A percentile compares a stretch with the other conserved stretches of the same genome.
phyloP scores from a whole-genome alignment of 768 basidiomycete species.

The Mrakia blollopis region DNA sequence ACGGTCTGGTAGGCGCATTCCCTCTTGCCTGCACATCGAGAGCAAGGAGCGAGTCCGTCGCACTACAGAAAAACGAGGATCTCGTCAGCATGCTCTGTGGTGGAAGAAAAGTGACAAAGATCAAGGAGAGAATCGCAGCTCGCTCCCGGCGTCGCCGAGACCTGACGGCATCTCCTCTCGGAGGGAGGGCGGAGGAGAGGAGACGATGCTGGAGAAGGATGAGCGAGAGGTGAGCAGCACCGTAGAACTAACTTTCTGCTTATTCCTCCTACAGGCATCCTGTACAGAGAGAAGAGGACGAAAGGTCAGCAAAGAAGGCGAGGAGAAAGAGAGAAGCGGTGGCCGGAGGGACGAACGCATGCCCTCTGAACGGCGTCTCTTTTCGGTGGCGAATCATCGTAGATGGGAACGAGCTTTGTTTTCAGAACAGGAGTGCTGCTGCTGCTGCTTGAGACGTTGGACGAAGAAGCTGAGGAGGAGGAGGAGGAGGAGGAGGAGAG shows the following conservation, averaged over 20 bases:
- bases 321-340: neutral
- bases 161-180: neutral
- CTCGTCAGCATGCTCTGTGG: too few relatives aligned
- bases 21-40: neutral
- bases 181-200: neutral
- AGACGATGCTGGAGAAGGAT: neutral
- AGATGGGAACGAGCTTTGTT: neutral
- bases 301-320: neutral
- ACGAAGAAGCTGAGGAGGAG: neutral
- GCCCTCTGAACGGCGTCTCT: conserved; percentile 3
- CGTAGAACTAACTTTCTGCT: neutral
- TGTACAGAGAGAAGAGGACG: neutral
- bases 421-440: neutral
- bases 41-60: conserved; percentile 1
- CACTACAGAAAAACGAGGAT: conserved; percentile 1
- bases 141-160: neutral
- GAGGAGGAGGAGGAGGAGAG: too few relatives aligned
- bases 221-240: neutral
- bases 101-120: neutral
- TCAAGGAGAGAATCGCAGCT: too few relatives aligned
- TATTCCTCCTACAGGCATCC: conserved; percentile 4
- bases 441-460: neutral
- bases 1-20: neutral
- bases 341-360: neutral
- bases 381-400: neutral